phyloP scores from a whole-genome alignment of 192 early-diverging fungal species.

The Hyaloraphidium curvatum region DNA sequence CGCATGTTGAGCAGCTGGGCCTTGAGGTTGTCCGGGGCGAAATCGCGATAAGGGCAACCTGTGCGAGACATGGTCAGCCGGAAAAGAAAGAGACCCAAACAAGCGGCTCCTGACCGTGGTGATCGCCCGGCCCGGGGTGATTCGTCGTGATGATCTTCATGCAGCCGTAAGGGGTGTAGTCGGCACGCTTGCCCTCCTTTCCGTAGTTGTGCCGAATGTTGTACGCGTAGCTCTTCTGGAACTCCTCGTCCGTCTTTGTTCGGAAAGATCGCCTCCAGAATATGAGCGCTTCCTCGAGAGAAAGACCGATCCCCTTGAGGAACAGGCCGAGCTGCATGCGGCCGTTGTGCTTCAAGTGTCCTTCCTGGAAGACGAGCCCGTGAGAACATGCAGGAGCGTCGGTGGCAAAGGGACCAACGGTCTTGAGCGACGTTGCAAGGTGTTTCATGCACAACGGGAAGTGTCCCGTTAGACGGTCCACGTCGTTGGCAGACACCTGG shows the following conservation, averaged over 20 bases:
- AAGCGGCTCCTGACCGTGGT: no score
- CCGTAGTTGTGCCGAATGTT: slow-evolving; percentile 95
- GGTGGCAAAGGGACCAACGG: background rate
- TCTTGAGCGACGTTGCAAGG: slow-evolving; percentile 45
- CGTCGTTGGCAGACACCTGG: slow-evolving; percentile 37
- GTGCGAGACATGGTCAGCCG: no score
- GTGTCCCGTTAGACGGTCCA: slow-evolving; percentile 43
- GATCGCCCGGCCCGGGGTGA: slow-evolving; percentile 59
- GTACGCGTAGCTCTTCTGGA: slow-evolving; percentile 84
- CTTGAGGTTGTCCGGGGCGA: slow-evolving; percentile 38
- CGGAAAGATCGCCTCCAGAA: slow-evolving; percentile 81
- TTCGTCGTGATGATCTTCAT: slow-evolving; percentile 65
- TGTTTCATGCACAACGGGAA: slow-evolving; percentile 89
- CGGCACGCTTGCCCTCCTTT: slow-evolving; percentile 65
- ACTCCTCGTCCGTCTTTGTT: slow-evolving; percentile 66
- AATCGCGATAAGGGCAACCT: slow-evolving; percentile 87
- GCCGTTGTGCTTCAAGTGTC: slow-evolving; percentile 68
- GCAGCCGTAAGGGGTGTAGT: slow-evolving; percentile 63
- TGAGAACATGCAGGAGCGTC: background rate
- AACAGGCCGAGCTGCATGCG: slow-evolving; percentile 87
- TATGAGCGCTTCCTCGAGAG: slow-evolving; percentile 69
- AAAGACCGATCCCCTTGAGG: slow-evolving; percentile 81
- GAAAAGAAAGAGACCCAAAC: no score
- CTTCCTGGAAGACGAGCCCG: slow-evolving; percentile 19
- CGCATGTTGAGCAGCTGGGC: slow-evolving; percentile 33